phyloP scores from a whole-genome alignment of 177 flowering plant genomes.

The Vitis hybrid region DNA sequence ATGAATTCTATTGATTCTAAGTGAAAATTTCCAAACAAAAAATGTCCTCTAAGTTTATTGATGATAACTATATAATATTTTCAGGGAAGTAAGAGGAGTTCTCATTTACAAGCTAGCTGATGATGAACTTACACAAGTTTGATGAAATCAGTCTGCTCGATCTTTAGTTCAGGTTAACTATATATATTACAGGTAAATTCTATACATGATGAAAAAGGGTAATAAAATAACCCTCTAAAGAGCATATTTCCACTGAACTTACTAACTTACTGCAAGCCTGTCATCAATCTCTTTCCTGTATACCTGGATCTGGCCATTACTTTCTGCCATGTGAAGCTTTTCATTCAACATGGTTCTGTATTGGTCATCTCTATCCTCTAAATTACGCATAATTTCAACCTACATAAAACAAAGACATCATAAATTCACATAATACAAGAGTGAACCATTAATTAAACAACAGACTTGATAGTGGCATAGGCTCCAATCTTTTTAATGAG shows the following conservation, averaged over 20 bases:
- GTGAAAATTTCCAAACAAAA: too few species aligned
- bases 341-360: slow-evolving; percentile 55
- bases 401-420: slow-evolving; percentile 13
- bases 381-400: slow-evolving; percentile 72
- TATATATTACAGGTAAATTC: slow-evolving; percentile 5
- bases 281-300: slow-evolving; percentile 43
- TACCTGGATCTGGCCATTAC: slow-evolving; percentile 48
- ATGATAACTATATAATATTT: too few species aligned
- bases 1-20: too few species aligned
- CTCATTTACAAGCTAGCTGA: too few species aligned
- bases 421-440: not conserved
- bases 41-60: too few species aligned
- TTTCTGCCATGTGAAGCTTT: slow-evolving; percentile 63
- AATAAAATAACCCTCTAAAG: slow-evolving; percentile 2
- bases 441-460: not conserved
- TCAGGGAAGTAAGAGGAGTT: too few species aligned
- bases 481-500: not conserved
- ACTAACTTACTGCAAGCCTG: slow-evolving; percentile 32
- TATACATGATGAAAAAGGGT: slow-evolving; percentile 9
- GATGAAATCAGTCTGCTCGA: too few species aligned
- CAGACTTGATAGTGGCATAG: not conserved
- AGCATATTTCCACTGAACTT: not conserved
- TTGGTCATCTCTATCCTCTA: slow-evolving; percentile 66
- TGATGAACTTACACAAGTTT: too few species aligned
- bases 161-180: too few species aligned